Base-by-base conservation (phyloP, 305 asterid species). In the Solanum chacoense region DNA sequence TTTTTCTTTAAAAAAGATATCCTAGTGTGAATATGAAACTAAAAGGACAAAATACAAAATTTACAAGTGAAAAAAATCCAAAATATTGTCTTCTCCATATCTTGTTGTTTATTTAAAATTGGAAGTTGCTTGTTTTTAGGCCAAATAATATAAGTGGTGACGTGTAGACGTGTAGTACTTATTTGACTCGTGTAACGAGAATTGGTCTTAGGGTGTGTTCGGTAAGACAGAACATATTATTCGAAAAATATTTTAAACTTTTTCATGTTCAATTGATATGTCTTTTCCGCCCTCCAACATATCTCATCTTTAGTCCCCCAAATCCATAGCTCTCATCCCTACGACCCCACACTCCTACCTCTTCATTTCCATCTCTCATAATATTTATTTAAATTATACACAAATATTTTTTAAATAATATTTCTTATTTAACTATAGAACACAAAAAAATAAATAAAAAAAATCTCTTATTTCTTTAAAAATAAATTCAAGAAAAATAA, bases 151-250 rank as follows among this genome's bases (percentile, higher is more conserved):
- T 3, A 6, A 78, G 34, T 12, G 34, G 12, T 79, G 67, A 79
- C 69, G 69, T 20, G 67, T 55, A 55, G 67, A 18, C 67, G 81
- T 14, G 32, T 40, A 13, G 85, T 79, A 79, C 85, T 79, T 79
- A 79, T 79, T 79, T 79, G 85, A 79, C 85, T 79, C 26, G 67
- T 40, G 85, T 5, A 26, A 40, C 3, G 8, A 40, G 26, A 79
- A 79, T 40, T 79, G 67, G 85, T 79, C 67, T 79, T 79, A 7
- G 24, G 8, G 31, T 67, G 8, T 2, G 32, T 11, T 67, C 4
- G 4, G 14, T 67, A 22, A 4, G 12, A 24, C 14, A 7, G 2
- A 67, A 63, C n/a, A 18, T 55, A 55, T 55, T 55, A 18, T 55
- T 20, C 10, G 6, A 22, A 63, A 8, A 65, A 65, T 65, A 65